Evolutionary conservation across 106 monocot genomes (phyloP), one percentile per base, ranked within the genome.

Genomic region (Amphibolis antarctica): DNA sequence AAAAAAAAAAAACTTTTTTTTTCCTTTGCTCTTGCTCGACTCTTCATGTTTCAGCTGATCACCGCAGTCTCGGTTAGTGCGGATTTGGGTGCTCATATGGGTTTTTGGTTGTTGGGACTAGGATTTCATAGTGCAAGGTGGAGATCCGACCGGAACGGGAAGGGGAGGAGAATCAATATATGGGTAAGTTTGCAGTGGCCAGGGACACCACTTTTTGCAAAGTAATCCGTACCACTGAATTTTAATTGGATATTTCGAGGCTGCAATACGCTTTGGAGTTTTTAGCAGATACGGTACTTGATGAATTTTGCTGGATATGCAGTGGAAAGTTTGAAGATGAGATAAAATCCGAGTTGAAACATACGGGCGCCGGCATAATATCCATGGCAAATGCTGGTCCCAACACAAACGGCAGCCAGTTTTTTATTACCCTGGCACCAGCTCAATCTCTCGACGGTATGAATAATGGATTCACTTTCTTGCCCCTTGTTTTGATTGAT

Each of bases 321-420:
- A 94, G 94, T 28, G 36, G 68, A 14, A 91, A 98, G 72, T 98
- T 98, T 85, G 96, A 98, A 71, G 96, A 98, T 69, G 96, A 98
- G 80, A 87, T 98, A 71, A 98, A 66, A 68, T 65, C 86, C 1
- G 96, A 98, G 60, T 24, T 98, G 72, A 98, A 98, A 78, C 96
- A 98, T 74, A 98, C 96, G 9, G 96, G 96, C 7, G 96, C 96
- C 20, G 96, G 96, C 0, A 85, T 98, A 45, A 36, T 98, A 46
- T 98, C 96, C 27, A 98, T 98, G 96, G 96, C 96, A 30, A 98
- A 98, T 81, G 90, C 96, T 62, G 96, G 96, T 53, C 96, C 96
- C 20, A 98, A 98, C 60, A 87, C 91, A 31, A 98, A 98, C 68
- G 91, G 96, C 29, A 98, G 96, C 77, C 96, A 98, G 70, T 98